These are phyloP conservation scores for Nigrospora osmanthi DNA, from an alignment of 2,329 filamentous ascomycete species.

Conservation along the genomic window DNA sequence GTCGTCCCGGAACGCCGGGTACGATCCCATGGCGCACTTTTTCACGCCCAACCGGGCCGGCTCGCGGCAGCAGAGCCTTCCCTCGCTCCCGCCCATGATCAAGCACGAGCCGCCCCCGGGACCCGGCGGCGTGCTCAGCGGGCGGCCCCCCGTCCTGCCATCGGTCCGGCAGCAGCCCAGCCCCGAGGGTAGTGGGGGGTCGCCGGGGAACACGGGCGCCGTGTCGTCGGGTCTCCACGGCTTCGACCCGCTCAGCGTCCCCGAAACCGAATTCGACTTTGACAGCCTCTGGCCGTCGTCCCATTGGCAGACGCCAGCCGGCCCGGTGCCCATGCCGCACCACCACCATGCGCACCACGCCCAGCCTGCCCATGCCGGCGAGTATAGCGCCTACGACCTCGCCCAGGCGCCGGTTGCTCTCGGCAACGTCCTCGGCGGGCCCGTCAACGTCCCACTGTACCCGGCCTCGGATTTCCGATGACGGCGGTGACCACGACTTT, in stretches of 20 bases:
- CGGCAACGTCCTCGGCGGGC: conserved; percentile 5
- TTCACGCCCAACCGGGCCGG: conserved; percentile 12
- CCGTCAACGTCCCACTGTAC: conserved; percentile 8
- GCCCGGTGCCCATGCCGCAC: background rate
- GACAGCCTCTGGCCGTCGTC: conserved; percentile 24
- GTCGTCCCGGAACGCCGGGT: conserved; percentile 12
- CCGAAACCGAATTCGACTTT: conserved; percentile 27
- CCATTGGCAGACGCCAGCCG: conserved; percentile 7
- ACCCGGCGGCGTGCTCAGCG: conserved; percentile 4
- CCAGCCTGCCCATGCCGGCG: conserved; percentile 7
- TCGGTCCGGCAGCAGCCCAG: conserved; percentile 20
- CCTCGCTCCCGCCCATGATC: conserved; percentile 5
- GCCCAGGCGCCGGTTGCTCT: conserved; percentile 7
- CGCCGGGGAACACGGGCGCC: conserved; percentile 15
- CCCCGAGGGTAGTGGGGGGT: conserved; percentile 15
- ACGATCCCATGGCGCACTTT: conserved; percentile 20
- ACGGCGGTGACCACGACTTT: background rate
- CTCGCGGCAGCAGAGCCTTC: conserved; percentile 5
- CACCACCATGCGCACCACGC: conserved; percentile 4
- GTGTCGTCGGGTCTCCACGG: conserved; percentile 9
- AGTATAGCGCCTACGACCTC: conserved; percentile 10
- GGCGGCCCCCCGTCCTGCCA: conserved; percentile 13
- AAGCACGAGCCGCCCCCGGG: conserved; percentile 9
- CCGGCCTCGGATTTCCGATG: conserved; percentile 11
- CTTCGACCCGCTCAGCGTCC: conserved; percentile 15